phyloP scores from a whole-genome alignment of 129 eudicot genomes.

The Saposhnikovia divaricata region DNA sequence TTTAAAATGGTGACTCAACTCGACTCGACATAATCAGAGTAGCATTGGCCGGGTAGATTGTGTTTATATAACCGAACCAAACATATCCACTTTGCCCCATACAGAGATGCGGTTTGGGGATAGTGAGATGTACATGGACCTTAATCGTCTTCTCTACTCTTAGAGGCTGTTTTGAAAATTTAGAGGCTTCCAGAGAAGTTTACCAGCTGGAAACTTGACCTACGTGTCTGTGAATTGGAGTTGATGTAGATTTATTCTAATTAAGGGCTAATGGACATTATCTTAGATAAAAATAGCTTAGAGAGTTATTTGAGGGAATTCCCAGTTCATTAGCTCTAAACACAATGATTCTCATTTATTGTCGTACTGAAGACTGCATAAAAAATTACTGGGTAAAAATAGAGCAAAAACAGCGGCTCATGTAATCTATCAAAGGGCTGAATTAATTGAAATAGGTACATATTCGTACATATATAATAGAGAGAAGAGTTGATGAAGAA shows the following conservation, averaged over 20 bases:
- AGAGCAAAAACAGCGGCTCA: too few species aligned
- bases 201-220: not conserved
- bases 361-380: not conserved
- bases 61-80: not conserved
- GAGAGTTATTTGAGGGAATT: not conserved
- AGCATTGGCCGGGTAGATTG: not conserved
- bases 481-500: too few species aligned
- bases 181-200: not conserved
- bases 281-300: not conserved
- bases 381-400: not conserved
- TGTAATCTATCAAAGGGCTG: too few species aligned
- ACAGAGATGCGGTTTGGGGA: not conserved
- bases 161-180: not conserved
- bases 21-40: not conserved
- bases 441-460: too few species aligned
- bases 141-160: not conserved
- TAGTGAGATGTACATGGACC: not conserved
- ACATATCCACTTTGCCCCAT: not conserved
- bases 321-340: not conserved
- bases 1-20: not conserved
- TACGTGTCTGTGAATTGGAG: not conserved
- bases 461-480: too few species aligned
- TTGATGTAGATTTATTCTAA: not conserved
- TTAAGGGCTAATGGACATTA: not conserved
- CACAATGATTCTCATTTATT: not conserved